These are phyloP conservation scores for Termitomyces sp. DNA, from an alignment of 768 basidiomycete genomes.

Conservation along the genomic window DNA sequence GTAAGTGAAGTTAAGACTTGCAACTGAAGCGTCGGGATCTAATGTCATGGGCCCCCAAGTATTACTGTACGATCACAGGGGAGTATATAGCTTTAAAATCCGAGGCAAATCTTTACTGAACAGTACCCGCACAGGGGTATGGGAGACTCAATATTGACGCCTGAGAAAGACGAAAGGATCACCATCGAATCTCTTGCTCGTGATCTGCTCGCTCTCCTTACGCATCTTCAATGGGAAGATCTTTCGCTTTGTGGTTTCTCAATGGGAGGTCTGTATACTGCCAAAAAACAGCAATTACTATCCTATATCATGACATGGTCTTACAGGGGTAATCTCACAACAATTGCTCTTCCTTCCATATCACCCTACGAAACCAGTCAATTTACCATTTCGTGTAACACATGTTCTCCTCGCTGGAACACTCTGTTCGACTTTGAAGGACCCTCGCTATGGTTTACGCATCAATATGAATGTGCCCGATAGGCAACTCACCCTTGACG, in stretches of 20 bases:
- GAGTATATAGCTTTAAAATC: neutral
- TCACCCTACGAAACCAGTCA: constrained; percentile 31
- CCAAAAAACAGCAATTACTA: neutral
- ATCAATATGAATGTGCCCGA: constrained; percentile 16
- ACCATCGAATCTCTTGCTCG: constrained; percentile 46
- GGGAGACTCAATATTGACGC: constrained; percentile 39
- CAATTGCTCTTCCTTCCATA: constrained; percentile 46
- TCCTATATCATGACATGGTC: neutral
- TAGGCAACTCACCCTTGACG: constrained; percentile 24
- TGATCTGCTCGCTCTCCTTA: constrained; percentile 39
- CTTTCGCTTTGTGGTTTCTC: constrained; percentile 48
- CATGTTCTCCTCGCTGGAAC: constrained; percentile 42
- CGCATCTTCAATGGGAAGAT: constrained; percentile 38
- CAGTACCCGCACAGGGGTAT: constrained; percentile 34
- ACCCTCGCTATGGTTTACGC: constrained; percentile 26
- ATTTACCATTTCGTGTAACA: constrained; percentile 39
- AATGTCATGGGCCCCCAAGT: constrained; percentile 25
- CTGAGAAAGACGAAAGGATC: constrained; percentile 32
- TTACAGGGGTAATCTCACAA: constrained; percentile 40
- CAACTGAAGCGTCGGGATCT: neutral
- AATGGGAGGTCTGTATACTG: constrained; percentile 42
- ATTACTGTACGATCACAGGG: constrained; percentile 41
- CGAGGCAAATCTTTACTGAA: neutral
- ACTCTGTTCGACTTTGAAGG: constrained; percentile 18
- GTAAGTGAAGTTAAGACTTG: constrained; percentile 22